Evolutionary conservation across 768 basidiomycete genomes (phyloP).

Genomic region (Leccinum fibrillosum): DNA sequence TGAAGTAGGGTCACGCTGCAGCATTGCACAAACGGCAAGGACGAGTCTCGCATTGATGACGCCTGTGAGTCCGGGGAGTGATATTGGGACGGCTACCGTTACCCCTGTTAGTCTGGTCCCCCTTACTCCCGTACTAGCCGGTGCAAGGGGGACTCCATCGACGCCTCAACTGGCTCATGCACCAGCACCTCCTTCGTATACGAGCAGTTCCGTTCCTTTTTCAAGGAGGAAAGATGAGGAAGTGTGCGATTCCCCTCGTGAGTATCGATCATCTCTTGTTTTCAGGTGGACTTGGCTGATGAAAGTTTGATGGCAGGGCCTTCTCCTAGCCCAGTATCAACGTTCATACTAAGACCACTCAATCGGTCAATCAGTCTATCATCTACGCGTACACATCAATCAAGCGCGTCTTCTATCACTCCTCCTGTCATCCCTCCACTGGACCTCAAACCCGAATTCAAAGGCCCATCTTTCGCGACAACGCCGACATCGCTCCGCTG

Average conservation of each 20-base stretch:
- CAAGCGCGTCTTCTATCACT: conserved; percentile 36
- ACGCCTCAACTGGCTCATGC: conserved; percentile 12
- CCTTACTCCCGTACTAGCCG: conserved; percentile 23
- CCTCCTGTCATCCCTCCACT: conserved; percentile 56
- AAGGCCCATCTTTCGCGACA: conserved; percentile 29
- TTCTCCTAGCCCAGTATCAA: conserved; percentile 40
- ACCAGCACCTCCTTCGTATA: conserved; percentile 21
- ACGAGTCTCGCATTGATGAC: conserved; percentile 29
- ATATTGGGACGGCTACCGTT: conserved; percentile 20
- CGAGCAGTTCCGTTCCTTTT: conserved; percentile 23
- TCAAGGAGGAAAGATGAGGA: conserved; percentile 29
- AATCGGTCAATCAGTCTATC: conserved; percentile 65
- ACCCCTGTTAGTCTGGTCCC: conserved; percentile 31
- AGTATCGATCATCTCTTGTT: conserved; percentile 22
- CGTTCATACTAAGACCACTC: conserved; percentile 62
- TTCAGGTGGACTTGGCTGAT: conserved; percentile 2
- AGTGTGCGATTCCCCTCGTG: conserved; percentile 37
- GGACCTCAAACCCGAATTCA: conserved; percentile 55
- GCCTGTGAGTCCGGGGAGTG: conserved; percentile 23
- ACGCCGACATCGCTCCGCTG: conserved; percentile 27
- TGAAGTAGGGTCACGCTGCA: conserved; percentile 26
- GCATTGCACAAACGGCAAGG: conserved; percentile 32
- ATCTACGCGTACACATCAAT: conserved; percentile 57
- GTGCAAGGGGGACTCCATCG: conserved; percentile 13
- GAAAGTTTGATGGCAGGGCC: conserved; percentile 34